These are phyloP conservation scores for Haplosporangium gracile DNA, from an alignment of 192 early-diverging fungal genomes.

Conservation along the genomic window DNA sequence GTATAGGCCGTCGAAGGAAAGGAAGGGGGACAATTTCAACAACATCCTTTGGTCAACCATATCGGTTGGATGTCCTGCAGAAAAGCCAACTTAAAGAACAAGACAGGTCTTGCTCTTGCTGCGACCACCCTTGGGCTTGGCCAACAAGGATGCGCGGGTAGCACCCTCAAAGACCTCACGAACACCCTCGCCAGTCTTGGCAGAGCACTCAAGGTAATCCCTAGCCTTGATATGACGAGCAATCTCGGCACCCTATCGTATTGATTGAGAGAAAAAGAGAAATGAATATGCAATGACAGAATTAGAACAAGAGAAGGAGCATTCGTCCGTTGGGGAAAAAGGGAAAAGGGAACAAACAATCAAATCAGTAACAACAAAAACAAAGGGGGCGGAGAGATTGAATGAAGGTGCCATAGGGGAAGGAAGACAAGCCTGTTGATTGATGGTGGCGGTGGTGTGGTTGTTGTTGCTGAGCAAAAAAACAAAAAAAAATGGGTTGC, in stretches of 20 bases:
- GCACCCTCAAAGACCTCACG: constrained; percentile 89
- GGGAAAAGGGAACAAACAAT: background rate
- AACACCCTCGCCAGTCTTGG: constrained; percentile 85
- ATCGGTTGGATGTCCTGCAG: background rate
- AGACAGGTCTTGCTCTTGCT: constrained; percentile 34
- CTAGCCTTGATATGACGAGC: constrained; percentile 89
- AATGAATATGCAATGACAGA: background rate
- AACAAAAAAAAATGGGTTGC: background rate
- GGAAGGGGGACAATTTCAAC: background rate
- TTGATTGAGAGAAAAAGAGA: no score
- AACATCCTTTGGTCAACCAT: background rate
- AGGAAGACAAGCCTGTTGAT: background rate
- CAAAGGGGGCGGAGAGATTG: background rate
- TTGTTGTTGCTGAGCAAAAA: background rate
- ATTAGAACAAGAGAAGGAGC: background rate
- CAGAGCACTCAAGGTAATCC: constrained; percentile 94
- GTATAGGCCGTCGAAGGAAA: background rate
- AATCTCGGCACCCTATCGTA: constrained; percentile 73
- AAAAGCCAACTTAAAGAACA: constrained; percentile 23
- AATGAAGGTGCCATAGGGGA: background rate
- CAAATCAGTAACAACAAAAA: constrained; percentile 4
- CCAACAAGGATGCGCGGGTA: constrained; percentile 84
- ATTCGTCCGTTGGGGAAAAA: background rate
- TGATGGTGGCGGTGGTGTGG: background rate
- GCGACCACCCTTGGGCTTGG: constrained; percentile 38